Conservation (phyloP, 345 rosid genomes). For the Euphorbia pulcherrima region DNA sequence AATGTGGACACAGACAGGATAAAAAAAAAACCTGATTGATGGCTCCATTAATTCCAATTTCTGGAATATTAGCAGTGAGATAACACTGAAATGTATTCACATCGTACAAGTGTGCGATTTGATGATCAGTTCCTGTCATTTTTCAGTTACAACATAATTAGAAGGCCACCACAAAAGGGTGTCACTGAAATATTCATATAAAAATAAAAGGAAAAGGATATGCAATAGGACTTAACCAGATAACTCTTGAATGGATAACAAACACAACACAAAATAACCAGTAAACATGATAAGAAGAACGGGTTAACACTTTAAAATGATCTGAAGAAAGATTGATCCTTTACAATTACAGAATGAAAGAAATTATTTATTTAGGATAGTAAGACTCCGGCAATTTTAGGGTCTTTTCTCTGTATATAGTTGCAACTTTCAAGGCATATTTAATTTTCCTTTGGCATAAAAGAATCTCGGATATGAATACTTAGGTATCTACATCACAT, state of each 20-base stretch:
- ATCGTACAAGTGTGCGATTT: slow-evolving; percentile 74
- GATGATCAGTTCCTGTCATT: slow-evolving; percentile 74
- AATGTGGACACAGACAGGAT: background rate
- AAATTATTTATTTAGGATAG: background rate
- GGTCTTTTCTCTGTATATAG: background rate
- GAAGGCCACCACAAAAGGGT: background rate
- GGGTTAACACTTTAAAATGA: background rate
- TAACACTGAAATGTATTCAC: slow-evolving; percentile 70
- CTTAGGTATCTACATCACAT: background rate
- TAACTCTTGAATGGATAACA: no score
- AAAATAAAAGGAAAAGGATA: background rate
- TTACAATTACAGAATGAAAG: background rate
- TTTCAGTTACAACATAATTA: slow-evolving; percentile 20
- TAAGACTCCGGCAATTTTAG: background rate
- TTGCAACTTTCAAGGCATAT: background rate
- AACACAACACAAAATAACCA: no score
- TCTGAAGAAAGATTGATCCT: background rate
- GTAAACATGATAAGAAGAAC: background rate
- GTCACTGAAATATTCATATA: background rate
- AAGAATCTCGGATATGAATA: background rate
- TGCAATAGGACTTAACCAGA: background rate
- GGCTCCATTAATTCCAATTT: slow-evolving; percentile 57
- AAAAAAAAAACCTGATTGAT: slow-evolving; percentile 64
- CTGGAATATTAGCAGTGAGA: slow-evolving; percentile 56
- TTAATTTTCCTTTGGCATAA: background rate